Base-by-base conservation (phyloP, 441 rosid species). In the Hypseocharis bilobata region DNA sequence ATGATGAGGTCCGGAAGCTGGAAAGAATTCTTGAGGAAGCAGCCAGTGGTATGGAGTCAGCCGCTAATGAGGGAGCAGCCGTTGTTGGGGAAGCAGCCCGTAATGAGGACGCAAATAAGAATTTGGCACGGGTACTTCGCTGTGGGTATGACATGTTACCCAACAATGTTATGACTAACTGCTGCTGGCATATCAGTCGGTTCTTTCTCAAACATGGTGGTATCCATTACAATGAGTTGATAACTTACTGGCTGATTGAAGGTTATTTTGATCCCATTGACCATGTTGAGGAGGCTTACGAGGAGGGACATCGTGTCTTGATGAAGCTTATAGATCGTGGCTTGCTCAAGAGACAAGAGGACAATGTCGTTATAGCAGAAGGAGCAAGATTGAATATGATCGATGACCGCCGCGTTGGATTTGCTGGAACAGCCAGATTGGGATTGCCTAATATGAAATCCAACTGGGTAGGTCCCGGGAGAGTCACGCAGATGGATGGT, bases 191-290 rank as follows among this genome's bases (percentile, higher is more conserved):
- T 29, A 78, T 82, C 70, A 77, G 71, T 62, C 75, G 71, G 45
- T 77, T 79, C 51, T 78, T 73, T 60, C 4, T 2, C 58, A 70
- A 52, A 1, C 76, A 64, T 71, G 76, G 75, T 22, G 44, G 74
- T 1, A 74, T 82, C 63, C 79, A 85, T 74, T 84, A 72, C 71
- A 76, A 75, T 59, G 84, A 83, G 60, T 64, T 85, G 82, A 84
- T 85, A 65, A 65, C 83, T 8, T 77, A 79, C 10, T 85, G 87
- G 93, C 76, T 84, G 38, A 65, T 85, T 74, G 90, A 87, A 73
- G 87, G 90, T 25, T 78, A 58, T 57, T 79, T 85, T 56, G 78
- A 71, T 62, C 56, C 70, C 45, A 3, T 45, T 6, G 66, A 77
- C 68, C 45, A 60, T 29, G 69, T 84, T 4, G 78, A 81, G 51